phyloP scores from a whole-genome alignment of 1,139 yeast species.

The Blastobotrys ciferrii region DNA sequence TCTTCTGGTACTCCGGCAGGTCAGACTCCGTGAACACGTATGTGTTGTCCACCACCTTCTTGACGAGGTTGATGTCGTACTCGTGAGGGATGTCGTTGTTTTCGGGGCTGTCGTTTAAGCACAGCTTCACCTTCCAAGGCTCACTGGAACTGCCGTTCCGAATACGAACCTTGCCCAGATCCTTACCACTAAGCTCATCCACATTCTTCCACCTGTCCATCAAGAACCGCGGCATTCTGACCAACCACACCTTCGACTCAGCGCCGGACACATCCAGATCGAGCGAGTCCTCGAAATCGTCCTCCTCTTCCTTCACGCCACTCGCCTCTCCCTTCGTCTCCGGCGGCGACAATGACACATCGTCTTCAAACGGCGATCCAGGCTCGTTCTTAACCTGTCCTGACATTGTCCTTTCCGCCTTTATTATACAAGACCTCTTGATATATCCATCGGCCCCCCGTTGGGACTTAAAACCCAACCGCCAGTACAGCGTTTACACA shows the following conservation, averaged over 20 bases:
- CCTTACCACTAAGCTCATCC: slow-evolving; percentile 59
- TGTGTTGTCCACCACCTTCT: slow-evolving; percentile 74
- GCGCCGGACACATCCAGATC: slow-evolving; percentile 41
- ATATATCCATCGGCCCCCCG: too few relatives aligned
- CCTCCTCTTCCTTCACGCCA: slow-evolving; percentile 33
- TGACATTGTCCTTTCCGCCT: too few relatives aligned
- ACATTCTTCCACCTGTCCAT: slow-evolving; percentile 78
- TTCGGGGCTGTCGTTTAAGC: slow-evolving; percentile 41
- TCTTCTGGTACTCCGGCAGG: slow-evolving; percentile 55
- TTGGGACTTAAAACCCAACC: too few relatives aligned
- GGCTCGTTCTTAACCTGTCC: slow-evolving; percentile 1
- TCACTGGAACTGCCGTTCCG: slow-evolving; percentile 43
- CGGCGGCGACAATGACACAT: slow-evolving; percentile 37
- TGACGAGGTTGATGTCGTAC: slow-evolving; percentile 75
- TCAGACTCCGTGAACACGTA: slow-evolving; percentile 91
- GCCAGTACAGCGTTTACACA: too few relatives aligned
- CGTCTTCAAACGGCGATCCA: slow-evolving; percentile 34
- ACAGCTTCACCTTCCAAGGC: slow-evolving; percentile 36
- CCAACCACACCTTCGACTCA: slow-evolving; percentile 76
- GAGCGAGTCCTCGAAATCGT: slow-evolving; percentile 41
- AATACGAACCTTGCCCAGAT: slow-evolving; percentile 78
- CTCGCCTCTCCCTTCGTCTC: slow-evolving; percentile 20
- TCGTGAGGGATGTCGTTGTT: slow-evolving; percentile 68
- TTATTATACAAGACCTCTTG: too few relatives aligned
- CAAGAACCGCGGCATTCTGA: slow-evolving; percentile 81